A percentile compares a stretch with the other conserved stretches of the same genome.
Conservation (phyloP, 2,329 filamentous ascomycete genomes). For the Xylaria digitata region DNA sequence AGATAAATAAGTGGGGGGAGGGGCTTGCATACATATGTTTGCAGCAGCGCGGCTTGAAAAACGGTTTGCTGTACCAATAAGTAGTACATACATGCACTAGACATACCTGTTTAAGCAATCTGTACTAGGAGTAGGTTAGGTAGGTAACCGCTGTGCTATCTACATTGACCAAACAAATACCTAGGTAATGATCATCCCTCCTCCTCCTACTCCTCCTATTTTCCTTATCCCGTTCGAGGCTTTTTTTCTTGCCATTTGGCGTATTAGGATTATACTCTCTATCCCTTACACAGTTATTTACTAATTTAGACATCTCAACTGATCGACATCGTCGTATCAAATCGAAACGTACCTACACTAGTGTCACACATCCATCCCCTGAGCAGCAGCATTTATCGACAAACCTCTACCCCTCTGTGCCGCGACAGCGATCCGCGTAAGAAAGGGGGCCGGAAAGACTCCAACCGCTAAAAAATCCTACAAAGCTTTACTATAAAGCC, state of each 20-base stretch:
- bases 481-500: too few relatives aligned
- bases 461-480: too few relatives aligned
- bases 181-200: constrained; percentile 28
- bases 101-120: too few relatives aligned
- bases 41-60: constrained; percentile 8
- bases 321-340: neutral
- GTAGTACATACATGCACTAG: neutral
- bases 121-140: neutral
- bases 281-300: neutral
- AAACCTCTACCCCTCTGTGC: neutral
- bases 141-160: neutral
- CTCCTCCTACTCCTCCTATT: constrained; percentile 4
- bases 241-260: neutral
- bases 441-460: neutral
- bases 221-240: neutral
- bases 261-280: neutral
- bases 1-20: constrained; percentile 29
- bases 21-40: constrained; percentile 29
- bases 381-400: neutral
- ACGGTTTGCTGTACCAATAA: constrained; percentile 16
- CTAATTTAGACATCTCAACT: neutral
- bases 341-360: neutral
- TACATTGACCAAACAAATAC: constrained; percentile 22
- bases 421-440: neutral
- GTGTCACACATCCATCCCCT: neutral